These are phyloP conservation scores for Populus trichocarpa DNA, from an alignment of 441 rosid species.

Conservation along the genomic window DNA sequence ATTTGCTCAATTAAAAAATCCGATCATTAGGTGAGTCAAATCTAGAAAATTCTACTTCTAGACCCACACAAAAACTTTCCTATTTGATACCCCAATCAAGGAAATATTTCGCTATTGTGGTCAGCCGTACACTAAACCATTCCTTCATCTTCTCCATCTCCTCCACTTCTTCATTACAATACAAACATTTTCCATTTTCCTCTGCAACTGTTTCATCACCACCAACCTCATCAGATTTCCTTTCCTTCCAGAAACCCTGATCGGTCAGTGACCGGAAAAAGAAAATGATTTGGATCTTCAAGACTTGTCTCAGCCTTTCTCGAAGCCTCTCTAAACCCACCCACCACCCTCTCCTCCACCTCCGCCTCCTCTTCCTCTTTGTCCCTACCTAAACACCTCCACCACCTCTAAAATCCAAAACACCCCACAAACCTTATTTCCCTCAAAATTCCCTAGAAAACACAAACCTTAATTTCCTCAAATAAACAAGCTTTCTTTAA, in stretches of 20 bases:
- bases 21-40: background rate
- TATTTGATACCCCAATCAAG: background rate
- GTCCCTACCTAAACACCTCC: constrained; percentile 51
- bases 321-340: constrained; percentile 36
- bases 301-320: constrained; percentile 19
- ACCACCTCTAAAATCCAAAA: background rate
- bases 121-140: background rate
- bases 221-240: background rate
- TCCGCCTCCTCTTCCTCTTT: constrained; percentile 77
- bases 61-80: background rate
- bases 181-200: background rate
- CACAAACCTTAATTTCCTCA: background rate
- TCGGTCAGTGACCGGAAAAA: background rate
- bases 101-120: background rate
- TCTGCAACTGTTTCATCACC: background rate
- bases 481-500: background rate
- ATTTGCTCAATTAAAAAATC: background rate
- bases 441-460: background rate
- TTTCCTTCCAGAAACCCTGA: background rate
- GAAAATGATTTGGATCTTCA: constrained; percentile 39
- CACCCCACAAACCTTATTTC: background rate
- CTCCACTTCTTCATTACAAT: background rate
- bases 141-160: background rate
- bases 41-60: background rate
- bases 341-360: constrained; percentile 59